A percentile compares a stretch with the other conserved stretches of the same genome.
phyloP scores from a whole-genome alignment of 768 basidiomycete species.

The Hydnomerulius pinastri region DNA sequence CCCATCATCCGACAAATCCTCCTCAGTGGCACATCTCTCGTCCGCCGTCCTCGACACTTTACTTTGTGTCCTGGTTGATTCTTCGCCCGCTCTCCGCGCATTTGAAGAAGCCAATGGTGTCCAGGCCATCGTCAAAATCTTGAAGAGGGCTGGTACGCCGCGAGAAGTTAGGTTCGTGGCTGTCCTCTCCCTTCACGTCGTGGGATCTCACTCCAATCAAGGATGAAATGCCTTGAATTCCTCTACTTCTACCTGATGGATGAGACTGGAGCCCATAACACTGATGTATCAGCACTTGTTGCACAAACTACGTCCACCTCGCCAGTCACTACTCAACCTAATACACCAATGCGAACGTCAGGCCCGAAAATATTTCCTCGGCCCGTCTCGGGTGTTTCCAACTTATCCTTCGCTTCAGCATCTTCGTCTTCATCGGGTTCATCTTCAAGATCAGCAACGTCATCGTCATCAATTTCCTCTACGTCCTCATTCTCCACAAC shows the following conservation, averaged over 20 bases:
- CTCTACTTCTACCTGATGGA: slow-evolving; percentile 94
- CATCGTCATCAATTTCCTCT: slow-evolving; percentile 35
- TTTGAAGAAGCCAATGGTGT: slow-evolving; percentile 82
- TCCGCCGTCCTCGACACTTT: slow-evolving; percentile 81
- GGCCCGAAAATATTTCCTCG: slow-evolving; percentile 28
- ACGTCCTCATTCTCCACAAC: slow-evolving; percentile 42
- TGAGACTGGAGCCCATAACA: slow-evolving; percentile 48
- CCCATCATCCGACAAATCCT: slow-evolving; percentile 23
- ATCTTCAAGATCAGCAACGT: slow-evolving; percentile 17
- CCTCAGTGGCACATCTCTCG: slow-evolving; percentile 50
- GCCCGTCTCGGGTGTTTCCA: slow-evolving; percentile 18
- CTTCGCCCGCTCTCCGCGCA: slow-evolving; percentile 65
- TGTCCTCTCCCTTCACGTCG: slow-evolving; percentile 41
- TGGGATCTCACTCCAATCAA: slow-evolving; percentile 31
- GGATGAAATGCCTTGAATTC: slow-evolving; percentile 96
- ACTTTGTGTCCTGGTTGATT: slow-evolving; percentile 87
- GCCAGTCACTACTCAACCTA: slow-evolving; percentile 27
- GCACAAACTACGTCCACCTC: slow-evolving; percentile 39
- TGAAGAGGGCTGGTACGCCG: slow-evolving; percentile 85
- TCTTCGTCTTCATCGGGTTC: slow-evolving; percentile 25
- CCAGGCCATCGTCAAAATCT: slow-evolving; percentile 80
- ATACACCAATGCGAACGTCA: slow-evolving; percentile 14
- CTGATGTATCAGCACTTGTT: slow-evolving; percentile 1
- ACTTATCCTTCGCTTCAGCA: slow-evolving; percentile 21
- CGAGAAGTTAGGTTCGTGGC: slow-evolving; percentile 82